Evolutionary conservation across 768 basidiomycete species (phyloP), one percentile per base, ranked within the genome.

Genomic region (Hypsizygus marmoreus): DNA sequence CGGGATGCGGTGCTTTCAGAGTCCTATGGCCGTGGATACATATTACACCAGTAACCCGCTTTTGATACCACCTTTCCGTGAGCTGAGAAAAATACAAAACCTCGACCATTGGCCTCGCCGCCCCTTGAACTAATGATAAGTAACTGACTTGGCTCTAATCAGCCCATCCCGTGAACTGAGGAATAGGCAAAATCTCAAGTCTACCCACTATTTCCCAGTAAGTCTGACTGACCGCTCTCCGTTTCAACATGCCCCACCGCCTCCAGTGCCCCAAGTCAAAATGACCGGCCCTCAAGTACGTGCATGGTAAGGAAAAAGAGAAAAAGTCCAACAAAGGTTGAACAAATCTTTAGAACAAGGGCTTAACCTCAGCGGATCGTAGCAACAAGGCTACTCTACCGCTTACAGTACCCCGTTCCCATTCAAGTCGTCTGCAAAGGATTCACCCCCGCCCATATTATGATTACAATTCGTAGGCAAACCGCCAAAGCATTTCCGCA

Each of bases 381-480:
- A 82, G 79, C 80, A 76, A 82, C 81, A 82, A 82, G 81, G 79
- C 81, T 82, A 81, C 80, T 82, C 80, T 80, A 81, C 80, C 71
- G 73, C 81, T 81, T 82, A 82, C 81, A 81, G 78, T 79, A 82
- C 80, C 77, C 80, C 71, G 77, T 80, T 77, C 77, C 74, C 74
- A 81, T 79, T 80, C 77, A 82, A 81, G 81, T 82, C 78, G 79
- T 84, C 81, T 82, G 79, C 81, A 82, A 84, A 81, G 78, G 79
- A 82, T 82, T 82, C 77, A 80, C 74, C 76, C 78, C 81, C 75
- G 71, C 79, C 62, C 76, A 81, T 81, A 81, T 81, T 67, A 75
- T 74, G 57, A 77, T 81, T 81, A 68, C 73, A 73, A 80, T 79
- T 74, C 73, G 70, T 69, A 62, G 68, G 74, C 71, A 71, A 76